Evolutionary conservation across 2,329 filamentous ascomycete genomes (phyloP).

Genomic region (Nakataea oryzae): DNA sequence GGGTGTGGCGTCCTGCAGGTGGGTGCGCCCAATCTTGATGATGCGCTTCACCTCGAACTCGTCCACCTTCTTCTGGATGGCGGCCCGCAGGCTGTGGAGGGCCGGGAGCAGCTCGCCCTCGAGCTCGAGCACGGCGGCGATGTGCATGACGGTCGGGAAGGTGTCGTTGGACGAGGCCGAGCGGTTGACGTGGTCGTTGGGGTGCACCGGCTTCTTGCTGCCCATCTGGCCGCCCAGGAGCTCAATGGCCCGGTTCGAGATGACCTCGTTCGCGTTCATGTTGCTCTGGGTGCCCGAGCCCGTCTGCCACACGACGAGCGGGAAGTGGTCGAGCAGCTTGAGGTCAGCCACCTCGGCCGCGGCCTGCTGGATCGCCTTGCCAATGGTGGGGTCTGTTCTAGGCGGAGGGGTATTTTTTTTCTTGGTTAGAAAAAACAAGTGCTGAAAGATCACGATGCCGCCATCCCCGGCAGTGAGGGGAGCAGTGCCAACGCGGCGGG

Average conservation of each 20-base stretch:
- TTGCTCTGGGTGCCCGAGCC: conserved; percentile 98
- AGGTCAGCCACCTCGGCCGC: conserved; percentile 86
- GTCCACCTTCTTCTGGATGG: conserved; percentile 80
- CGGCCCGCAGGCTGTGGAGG: conserved; percentile 69
- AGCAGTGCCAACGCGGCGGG: neutral
- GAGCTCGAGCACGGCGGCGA: conserved; percentile 88
- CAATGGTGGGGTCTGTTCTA: conserved; percentile 67
- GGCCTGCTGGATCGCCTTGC: conserved; percentile 88
- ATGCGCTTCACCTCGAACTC: conserved; percentile 77
- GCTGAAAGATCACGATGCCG: neutral
- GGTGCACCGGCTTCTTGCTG: conserved; percentile 96
- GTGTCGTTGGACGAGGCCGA: conserved; percentile 98
- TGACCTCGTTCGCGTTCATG: conserved; percentile 99
- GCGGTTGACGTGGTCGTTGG: conserved; percentile 99
- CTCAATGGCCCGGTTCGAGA: conserved; percentile 98
- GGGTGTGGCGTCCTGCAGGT: conserved; percentile 94
- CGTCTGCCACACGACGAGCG: conserved; percentile 98
- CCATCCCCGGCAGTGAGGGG: no score
- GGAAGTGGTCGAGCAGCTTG: conserved; percentile 95
- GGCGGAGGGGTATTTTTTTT: conserved; percentile 5
- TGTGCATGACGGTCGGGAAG: conserved; percentile 99
- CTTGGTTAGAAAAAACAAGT: neutral
- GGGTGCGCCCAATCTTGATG: conserved; percentile 98
- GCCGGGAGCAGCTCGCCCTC: conserved; percentile 78
- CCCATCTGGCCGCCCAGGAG: conserved; percentile 91